Evolutionary conservation across 2,329 filamentous ascomycete species (phyloP), one percentile per base, ranked within the genome.

Genomic region (Ceratocystis colombiana): DNA sequence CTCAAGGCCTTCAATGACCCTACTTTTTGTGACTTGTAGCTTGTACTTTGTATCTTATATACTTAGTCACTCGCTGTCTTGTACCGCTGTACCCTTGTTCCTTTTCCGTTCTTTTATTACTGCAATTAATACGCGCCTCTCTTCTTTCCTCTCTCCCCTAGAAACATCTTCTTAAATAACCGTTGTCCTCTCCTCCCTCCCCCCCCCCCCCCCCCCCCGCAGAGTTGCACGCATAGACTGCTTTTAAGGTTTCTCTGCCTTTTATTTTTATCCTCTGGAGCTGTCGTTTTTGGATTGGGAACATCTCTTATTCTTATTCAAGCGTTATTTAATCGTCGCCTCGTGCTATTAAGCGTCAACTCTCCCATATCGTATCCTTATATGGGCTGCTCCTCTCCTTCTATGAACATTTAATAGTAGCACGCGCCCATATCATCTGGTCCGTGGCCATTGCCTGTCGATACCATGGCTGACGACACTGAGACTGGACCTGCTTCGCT

Each of bases 401-500:
- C 25, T 50, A 57, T 57, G 53, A 57, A 17, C 53, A 12, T 30
- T 30, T 28, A 6, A 28, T 22, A 33, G 17, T 57, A 33, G 8
- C 25, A 22, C 25, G 22, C 53, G 10, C 53, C 10, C 53, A 57
- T 30, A 57, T 57, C 30, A 57, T 63, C 44, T 63, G 44, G 45
- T 48, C 61, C 22, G 61, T 63, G 61, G 61, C 44, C 15, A 30
- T 15, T 28, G 20, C 17, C 37, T 28, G 30, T 25, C 10, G 30
- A 61, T 50, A n/a, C 30, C 61, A 68, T 68, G 67, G 30, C 48
- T 33, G 66, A 65, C 57, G 48, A 61, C n/a, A 30, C 28, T 20
- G 41, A 17, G 17, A 68, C 67, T 10, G 20, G 44, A 30, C 64
- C 67, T 20, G 67, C 67, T 15, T 68, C 67, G 62, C 64, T 68